phyloP scores from a whole-genome alignment of 129 eudicot species.

The sunflower (Helianthus annuus) region DNA sequence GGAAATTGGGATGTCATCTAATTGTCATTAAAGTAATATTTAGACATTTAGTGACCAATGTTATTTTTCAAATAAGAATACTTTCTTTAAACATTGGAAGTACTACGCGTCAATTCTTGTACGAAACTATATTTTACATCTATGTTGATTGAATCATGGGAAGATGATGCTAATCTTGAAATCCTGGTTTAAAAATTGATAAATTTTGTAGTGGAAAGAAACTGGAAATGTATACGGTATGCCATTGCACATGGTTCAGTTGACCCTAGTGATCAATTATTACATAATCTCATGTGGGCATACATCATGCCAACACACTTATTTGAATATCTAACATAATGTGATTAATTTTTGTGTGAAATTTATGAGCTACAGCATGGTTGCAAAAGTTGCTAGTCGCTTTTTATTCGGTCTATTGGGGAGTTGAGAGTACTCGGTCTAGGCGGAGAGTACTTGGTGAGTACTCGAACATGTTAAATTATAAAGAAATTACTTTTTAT shows the following conservation, averaged over 20 bases:
- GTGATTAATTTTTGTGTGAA: neutral
- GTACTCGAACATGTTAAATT: no score
- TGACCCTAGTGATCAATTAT: slow-evolving; percentile 33
- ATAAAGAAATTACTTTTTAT: no score
- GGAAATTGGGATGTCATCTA: no score
- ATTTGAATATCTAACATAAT: slow-evolving; percentile 11
- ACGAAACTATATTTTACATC: neutral
- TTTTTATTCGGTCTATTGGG: no score
- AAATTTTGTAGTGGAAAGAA: slow-evolving; percentile 18
- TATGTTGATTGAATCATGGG: slow-evolving; percentile 15
- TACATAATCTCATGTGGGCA: slow-evolving; percentile 27
- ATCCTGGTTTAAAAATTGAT: slow-evolving; percentile 5
- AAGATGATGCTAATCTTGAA: slow-evolving; percentile 20
- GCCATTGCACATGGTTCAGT: slow-evolving; percentile 35
- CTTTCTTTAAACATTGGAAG: no score
- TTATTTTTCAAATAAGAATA: no score
- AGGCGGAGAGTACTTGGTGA: no score
- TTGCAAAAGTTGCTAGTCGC: no score
- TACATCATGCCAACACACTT: slow-evolving; percentile 16
- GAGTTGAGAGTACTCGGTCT: no score
- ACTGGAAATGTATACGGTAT: slow-evolving; percentile 17
- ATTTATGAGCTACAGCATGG: slow-evolving; percentile 1
- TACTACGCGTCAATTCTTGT: no score
- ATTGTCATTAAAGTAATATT: no score
- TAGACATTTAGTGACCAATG: no score